Base-by-base conservation (phyloP, 2,329 filamentous ascomycete species). In the Gliomastix tumulicola region DNA sequence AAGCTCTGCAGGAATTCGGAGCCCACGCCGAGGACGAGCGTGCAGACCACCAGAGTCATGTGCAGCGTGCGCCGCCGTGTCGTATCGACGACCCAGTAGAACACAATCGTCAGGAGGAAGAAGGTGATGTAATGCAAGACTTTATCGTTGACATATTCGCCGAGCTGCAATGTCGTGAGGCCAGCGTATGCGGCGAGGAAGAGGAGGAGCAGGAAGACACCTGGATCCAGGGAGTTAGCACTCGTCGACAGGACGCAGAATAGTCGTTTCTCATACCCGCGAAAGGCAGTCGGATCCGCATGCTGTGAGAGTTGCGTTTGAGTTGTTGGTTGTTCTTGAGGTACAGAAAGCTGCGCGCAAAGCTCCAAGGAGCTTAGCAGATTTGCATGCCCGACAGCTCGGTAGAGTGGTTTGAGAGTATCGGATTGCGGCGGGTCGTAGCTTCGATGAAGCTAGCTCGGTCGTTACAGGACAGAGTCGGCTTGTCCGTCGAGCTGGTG, bases 11-110 rank as follows among this genome's bases (percentile, higher is more conserved):
- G 60, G 46, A 90, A 73, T 56, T 90, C 85, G 44, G 82, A 88
- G 35, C 83, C 84, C 42, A 88, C 63, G 32, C 81, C 81, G 4
- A 89, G 70, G 18, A 60, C 64, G 30, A 83, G 62, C 6, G 89
- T 94, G 65, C 88, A 94, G 41, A 88, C 70, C 17, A 88, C 57
- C 19, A 96, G 66, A 12, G 89, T 94, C 45, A 95, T 66, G 60
- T 98, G 84, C 34, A 95, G 68, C 16, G 80, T 83, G 48, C 90
- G 85, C 35, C 90, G 82, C 44, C 92, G 85, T 44, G 81, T 84
- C 36, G 88, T 94, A 59, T 98, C 92, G 50, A 96, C 65, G 55
- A 96, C 85, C 88, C 92, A 98, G 76, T 98, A 98, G 72, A 97
- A 97, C 48, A 76, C 66, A 45, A 85, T 62, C 13, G 90, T 95